Conservation (phyloP, 139 green algal species). For the Tetradesmus lagerheimii region DNA sequence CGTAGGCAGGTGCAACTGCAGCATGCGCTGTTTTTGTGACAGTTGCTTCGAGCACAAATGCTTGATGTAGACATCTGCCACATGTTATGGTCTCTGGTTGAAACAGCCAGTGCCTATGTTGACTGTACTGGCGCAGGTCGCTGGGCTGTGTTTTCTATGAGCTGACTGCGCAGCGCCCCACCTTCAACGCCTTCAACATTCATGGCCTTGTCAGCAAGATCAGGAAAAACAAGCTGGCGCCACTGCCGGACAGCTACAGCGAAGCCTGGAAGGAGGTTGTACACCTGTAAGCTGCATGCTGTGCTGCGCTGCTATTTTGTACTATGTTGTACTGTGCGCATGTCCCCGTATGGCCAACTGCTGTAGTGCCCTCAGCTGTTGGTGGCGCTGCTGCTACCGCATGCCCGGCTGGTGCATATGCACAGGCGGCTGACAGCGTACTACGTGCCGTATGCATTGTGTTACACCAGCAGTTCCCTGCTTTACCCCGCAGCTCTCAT, state of each 20-base stretch:
- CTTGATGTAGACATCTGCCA: background rate
- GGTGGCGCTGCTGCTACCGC: background rate
- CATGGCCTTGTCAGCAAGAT: slow-evolving; percentile 45
- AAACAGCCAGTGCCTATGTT: slow-evolving; percentile 8
- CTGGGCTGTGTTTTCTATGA: slow-evolving; percentile 77
- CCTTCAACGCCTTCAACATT: slow-evolving; percentile 80
- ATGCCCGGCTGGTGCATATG: background rate
- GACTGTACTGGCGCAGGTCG: slow-evolving; percentile 55
- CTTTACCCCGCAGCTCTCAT: background rate
- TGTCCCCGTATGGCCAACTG: background rate
- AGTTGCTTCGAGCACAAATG: background rate
- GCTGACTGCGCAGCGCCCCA: slow-evolving; percentile 65
- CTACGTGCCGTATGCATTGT: background rate
- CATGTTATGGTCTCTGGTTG: background rate
- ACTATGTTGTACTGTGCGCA: background rate
- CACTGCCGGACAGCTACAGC: slow-evolving; percentile 38
- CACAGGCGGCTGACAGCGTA: background rate
- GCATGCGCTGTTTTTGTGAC: background rate
- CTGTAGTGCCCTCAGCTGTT: too few relatives aligned
- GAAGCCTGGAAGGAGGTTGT: slow-evolving; percentile 21
- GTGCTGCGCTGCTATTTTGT: too few relatives aligned
- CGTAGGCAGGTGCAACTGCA: background rate
- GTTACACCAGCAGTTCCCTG: background rate
- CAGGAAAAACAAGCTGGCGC: slow-evolving; percentile 32
- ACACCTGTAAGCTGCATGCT: slow-evolving; percentile 13